These are phyloP conservation scores for Prunus salicina DNA, from an alignment of 306 rosid genomes.

Conservation along the genomic window DNA sequence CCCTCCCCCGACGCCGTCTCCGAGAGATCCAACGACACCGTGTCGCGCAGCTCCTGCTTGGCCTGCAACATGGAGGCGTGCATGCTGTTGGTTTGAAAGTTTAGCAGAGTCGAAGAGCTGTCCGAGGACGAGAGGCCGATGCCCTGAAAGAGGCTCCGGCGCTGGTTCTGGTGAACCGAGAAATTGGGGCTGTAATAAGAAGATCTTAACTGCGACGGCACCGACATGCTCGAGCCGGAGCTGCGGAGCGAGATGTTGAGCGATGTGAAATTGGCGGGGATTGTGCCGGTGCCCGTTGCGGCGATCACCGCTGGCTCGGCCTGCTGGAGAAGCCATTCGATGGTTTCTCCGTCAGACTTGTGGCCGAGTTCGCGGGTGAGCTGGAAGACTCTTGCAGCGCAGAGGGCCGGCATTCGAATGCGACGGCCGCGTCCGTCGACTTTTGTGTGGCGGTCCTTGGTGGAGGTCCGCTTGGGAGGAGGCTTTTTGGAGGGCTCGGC, in stretches of 20 bases:
- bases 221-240: conserved; percentile 90
- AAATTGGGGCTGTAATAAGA: conserved; percentile 79
- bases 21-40: conserved; percentile 59
- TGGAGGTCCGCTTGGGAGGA: conserved; percentile 65
- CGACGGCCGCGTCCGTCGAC: conserved; percentile 92
- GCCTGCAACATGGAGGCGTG: conserved; percentile 50
- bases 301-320: conserved; percentile 89
- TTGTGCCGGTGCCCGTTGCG: conserved; percentile 91
- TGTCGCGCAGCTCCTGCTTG: conserved; percentile 61
- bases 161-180: conserved; percentile 37
- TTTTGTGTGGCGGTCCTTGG: conserved; percentile 89
- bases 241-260: conserved; percentile 74
- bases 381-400: conserved; percentile 86
- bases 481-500: conserved; percentile 62
- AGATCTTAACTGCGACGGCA: conserved; percentile 71
- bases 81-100: conserved; percentile 57
- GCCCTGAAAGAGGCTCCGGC: conserved; percentile 51
- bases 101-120: conserved; percentile 50
- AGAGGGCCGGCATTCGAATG: conserved; percentile 84
- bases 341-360: conserved; percentile 85
- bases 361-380: conserved; percentile 82
- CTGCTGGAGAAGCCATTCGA: conserved; percentile 87
- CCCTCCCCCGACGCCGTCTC: conserved; percentile 58
- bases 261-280: conserved; percentile 88
- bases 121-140: conserved; percentile 44